Conservation (phyloP, 2,329 filamentous ascomycete species). For the Fusarium irregulare region DNA sequence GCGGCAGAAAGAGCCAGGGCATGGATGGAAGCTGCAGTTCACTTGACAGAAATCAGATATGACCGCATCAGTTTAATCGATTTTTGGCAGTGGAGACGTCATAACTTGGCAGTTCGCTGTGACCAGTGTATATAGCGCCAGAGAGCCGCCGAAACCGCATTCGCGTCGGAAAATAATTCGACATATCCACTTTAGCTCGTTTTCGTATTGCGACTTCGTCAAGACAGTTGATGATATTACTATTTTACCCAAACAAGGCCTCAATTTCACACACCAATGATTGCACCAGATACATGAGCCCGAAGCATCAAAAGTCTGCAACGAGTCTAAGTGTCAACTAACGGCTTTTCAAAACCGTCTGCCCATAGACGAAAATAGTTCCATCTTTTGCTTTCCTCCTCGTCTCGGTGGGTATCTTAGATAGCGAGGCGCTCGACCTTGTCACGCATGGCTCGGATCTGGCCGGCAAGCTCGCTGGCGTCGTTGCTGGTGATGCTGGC, state of each 20-base stretch:
- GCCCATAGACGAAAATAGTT: slow-evolving; percentile 22
- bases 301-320: slow-evolving; percentile 25
- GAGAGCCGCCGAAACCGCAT: slow-evolving; percentile 41
- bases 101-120: slow-evolving; percentile 38
- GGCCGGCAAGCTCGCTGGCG: slow-evolving; percentile 84
- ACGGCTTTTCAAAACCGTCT: slow-evolving; percentile 2
- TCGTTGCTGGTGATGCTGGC: slow-evolving; percentile 93
- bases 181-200: slow-evolving; percentile 38
- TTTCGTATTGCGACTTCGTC: slow-evolving; percentile 36
- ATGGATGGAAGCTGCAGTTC: slow-evolving; percentile 17
- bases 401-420: slow-evolving; percentile 60
- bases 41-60: slow-evolving; percentile 28
- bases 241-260: slow-evolving; percentile 23
- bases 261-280: slow-evolving; percentile 35
- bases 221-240: slow-evolving; percentile 42
- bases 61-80: slow-evolving; percentile 41
- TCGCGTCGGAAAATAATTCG: slow-evolving; percentile 21
- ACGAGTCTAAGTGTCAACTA: slow-evolving; percentile 25
- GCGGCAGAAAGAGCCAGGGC: slow-evolving; percentile 6
- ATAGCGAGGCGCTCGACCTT: slow-evolving; percentile 97
- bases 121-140: slow-evolving; percentile 4
- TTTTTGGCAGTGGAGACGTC: slow-evolving; percentile 40
- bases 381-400: slow-evolving; percentile 35
- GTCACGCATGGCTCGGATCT: slow-evolving; percentile 90
- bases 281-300: slow-evolving; percentile 11